phyloP scores from a whole-genome alignment of 1,284 basidiomycete genomes.

The Heterobasidion occidentale region DNA sequence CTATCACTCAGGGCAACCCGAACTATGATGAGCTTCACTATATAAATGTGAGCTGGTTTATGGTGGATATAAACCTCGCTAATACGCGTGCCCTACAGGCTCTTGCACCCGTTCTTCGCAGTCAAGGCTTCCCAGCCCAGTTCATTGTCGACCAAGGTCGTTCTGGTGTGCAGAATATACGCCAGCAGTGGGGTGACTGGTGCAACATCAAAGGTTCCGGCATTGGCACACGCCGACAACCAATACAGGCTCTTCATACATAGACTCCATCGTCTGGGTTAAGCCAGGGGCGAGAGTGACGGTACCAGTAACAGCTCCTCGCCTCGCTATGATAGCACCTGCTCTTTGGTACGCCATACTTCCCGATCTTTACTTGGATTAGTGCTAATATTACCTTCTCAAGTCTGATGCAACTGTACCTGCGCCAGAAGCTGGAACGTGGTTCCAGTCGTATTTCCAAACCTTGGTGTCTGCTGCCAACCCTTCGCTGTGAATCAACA shows the following conservation, averaged over 20 bases:
- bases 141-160: slow-evolving; percentile 63
- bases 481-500: slow-evolving; percentile 37
- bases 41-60: slow-evolving; percentile 33
- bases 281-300: slow-evolving; percentile 65
- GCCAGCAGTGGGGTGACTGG: slow-evolving; percentile 44
- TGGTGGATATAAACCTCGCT: background rate
- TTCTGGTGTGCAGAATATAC: slow-evolving; percentile 53
- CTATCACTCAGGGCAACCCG: slow-evolving; percentile 47
- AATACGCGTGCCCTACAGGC: slow-evolving; percentile 22
- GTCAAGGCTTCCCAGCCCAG: slow-evolving; percentile 45
- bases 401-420: slow-evolving; percentile 44
- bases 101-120: slow-evolving; percentile 37
- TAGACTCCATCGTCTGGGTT: slow-evolving; percentile 61
- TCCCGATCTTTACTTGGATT: background rate
- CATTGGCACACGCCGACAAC: slow-evolving; percentile 51
- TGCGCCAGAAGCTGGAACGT: slow-evolving; percentile 54
- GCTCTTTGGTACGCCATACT: slow-evolving; percentile 32
- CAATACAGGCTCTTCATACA: slow-evolving; percentile 43
- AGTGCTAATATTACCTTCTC: background rate
- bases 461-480: slow-evolving; percentile 44
- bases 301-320: slow-evolving; percentile 53
- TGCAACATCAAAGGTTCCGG: slow-evolving; percentile 59
- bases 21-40: slow-evolving; percentile 60
- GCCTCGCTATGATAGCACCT: slow-evolving; percentile 50
- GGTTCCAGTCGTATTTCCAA: slow-evolving; percentile 59